Percentiles rank a stretch among this genome's conserved stretches.
phyloP scores from a whole-genome alignment of 2,329 filamentous ascomycete genomes.

The Cordyceps cateniannulata region DNA sequence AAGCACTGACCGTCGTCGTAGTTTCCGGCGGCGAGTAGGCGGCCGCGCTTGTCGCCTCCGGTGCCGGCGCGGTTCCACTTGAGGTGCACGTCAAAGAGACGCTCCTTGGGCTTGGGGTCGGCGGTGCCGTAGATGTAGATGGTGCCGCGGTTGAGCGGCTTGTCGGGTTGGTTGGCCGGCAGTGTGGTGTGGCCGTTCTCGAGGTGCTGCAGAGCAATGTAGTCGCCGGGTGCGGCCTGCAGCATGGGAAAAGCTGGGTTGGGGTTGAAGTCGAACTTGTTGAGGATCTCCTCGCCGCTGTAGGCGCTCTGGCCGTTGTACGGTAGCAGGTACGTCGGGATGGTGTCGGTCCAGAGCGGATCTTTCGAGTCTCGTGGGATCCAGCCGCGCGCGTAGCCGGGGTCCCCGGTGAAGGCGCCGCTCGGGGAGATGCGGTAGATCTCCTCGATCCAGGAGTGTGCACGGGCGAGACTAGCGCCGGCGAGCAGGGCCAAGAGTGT shows the following conservation, averaged over 20 bases:
- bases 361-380: conserved; percentile 44
- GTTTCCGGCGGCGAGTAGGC: conserved; percentile 67
- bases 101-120: conserved; percentile 45
- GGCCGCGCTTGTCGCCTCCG: conserved; percentile 72
- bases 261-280: conserved; percentile 27
- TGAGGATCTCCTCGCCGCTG: conserved; percentile 48
- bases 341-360: conserved; percentile 49
- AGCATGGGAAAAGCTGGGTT: conserved; percentile 57
- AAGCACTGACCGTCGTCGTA: conserved; percentile 92
- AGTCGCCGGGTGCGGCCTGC: conserved; percentile 51
- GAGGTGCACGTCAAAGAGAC: conserved; percentile 59
- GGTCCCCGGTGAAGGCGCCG: conserved; percentile 63
- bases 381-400: conserved; percentile 72
- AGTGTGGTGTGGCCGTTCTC: conserved; percentile 73
- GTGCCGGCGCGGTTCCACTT: conserved; percentile 74
- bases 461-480: conserved; percentile 27
- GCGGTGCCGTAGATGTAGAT: conserved; percentile 69
- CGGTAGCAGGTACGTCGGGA: conserved; percentile 60
- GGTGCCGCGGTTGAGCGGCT: conserved; percentile 61
- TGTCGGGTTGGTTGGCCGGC: conserved; percentile 48
- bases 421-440: conserved; percentile 64
- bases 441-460: conserved; percentile 81
- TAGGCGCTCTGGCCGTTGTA: conserved; percentile 56
- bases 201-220: conserved; percentile 59
- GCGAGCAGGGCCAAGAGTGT: conserved; percentile 15